These are phyloP conservation scores for Pleurotus cornucopiae DNA, from an alignment of 768 basidiomycete species.

Conservation along the genomic window DNA sequence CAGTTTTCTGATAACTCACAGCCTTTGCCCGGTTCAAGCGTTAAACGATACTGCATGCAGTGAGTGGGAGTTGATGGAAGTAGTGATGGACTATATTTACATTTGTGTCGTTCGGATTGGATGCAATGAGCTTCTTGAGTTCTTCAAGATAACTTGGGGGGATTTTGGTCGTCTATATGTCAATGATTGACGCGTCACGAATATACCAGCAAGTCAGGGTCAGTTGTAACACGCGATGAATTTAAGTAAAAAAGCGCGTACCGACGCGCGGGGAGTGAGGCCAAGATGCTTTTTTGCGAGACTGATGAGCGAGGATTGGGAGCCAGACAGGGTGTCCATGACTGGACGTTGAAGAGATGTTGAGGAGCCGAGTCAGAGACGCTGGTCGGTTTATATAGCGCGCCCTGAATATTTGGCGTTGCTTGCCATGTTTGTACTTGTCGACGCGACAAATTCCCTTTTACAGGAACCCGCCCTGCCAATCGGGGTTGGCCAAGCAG, in stretches of 20 bases:
- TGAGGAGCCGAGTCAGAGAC: background rate
- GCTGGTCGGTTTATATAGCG: background rate
- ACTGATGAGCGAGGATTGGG: background rate
- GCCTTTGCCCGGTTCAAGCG: constrained; percentile 28
- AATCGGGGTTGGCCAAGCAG: background rate
- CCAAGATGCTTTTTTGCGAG: background rate
- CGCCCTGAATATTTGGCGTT: background rate
- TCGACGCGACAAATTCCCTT: background rate
- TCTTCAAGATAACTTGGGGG: constrained; percentile 31
- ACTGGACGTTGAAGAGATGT: background rate
- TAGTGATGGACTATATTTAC: constrained; percentile 20
- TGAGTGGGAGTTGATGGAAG: background rate
- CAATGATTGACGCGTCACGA: background rate
- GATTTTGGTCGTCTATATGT: constrained; percentile 9
- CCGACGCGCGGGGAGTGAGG: background rate
- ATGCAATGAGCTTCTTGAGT: constrained; percentile 24
- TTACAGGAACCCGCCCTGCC: background rate
- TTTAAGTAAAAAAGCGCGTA: background rate
- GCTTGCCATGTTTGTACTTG: background rate
- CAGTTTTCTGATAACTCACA: constrained; percentile 26
- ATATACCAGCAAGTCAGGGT: background rate
- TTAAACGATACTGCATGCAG: constrained; percentile 30
- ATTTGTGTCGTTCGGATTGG: constrained; percentile 29
- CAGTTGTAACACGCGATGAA: background rate
- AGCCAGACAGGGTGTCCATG: background rate